Percentiles rank a stretch among this genome's conserved stretches.
Evolutionary conservation across 2,329 filamentous ascomycete species (phyloP).

Genomic region (Neocatenulostroma microsporum): DNA sequence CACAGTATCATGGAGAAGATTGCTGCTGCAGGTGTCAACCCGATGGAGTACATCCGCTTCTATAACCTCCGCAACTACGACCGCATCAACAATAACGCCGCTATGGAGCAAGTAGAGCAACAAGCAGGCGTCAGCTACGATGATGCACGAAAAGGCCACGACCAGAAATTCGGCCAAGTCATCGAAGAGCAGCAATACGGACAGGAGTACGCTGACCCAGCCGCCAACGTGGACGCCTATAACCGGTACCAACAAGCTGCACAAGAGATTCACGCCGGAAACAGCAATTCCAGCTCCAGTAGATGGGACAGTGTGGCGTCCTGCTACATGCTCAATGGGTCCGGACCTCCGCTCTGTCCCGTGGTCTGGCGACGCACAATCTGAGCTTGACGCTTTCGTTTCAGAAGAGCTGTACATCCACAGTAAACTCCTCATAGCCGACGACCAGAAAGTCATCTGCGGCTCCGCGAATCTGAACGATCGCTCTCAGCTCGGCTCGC

Average conservation of each 20-base stretch:
- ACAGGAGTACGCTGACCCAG: conserved; percentile 23
- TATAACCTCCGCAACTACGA: conserved; percentile 82
- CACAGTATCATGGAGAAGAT: conserved; percentile 70
- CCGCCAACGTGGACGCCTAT: conserved; percentile 38
- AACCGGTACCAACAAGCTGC: conserved; percentile 66
- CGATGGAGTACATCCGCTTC: conserved; percentile 67
- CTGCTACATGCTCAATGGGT: conserved; percentile 76
- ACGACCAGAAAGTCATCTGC: conserved; percentile 74
- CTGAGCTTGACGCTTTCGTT: conserved; percentile 56
- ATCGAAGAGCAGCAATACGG: conserved; percentile 30
- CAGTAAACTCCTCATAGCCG: conserved; percentile 69
- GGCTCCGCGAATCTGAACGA: conserved; percentile 66
- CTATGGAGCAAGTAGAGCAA: conserved; percentile 54
- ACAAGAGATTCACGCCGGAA: conserved; percentile 34
- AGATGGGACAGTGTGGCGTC: conserved; percentile 69
- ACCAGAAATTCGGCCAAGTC: conserved; percentile 43
- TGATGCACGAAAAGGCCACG: conserved; percentile 55
- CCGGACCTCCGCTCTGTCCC: conserved; percentile 59
- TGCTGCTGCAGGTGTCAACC: conserved; percentile 58
- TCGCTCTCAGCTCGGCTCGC: conserved; percentile 68
- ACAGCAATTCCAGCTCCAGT: conserved; percentile 37
- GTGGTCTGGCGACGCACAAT: conserved; percentile 47
- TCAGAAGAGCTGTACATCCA: conserved; percentile 58
- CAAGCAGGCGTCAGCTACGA: conserved; percentile 61
- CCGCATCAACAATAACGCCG: conserved; percentile 63